Conservation (phyloP, 1,139 yeast genomes). For the Yamadazyma pseudoaaseri region DNA sequence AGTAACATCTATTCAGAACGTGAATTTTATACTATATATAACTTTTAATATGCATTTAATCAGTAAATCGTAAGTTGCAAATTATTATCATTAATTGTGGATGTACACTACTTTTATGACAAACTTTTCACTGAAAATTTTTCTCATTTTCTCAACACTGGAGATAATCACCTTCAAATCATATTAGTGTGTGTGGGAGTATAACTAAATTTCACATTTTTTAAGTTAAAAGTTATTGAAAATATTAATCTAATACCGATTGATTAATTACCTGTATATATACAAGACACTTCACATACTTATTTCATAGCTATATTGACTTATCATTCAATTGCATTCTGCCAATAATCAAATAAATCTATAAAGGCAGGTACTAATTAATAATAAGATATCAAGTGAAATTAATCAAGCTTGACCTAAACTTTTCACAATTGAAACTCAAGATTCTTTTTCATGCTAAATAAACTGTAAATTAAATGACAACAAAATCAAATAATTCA, state of each 20-base stretch:
- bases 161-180: neutral
- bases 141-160: conserved; percentile 2
- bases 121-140: conserved; percentile 5
- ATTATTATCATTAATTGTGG: neutral
- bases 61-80: neutral
- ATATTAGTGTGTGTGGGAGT: conserved; percentile 1
- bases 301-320: neutral
- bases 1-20: too few relatives aligned
- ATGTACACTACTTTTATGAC: conserved; percentile 2
- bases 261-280: neutral
- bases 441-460: conserved; percentile 6
- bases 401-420: too few relatives aligned
- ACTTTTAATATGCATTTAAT: too few relatives aligned
- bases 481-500: conserved; percentile 13
- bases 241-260: too few relatives aligned
- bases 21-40: neutral
- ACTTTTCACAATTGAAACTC: too few relatives aligned
- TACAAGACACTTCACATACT: too few relatives aligned
- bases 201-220: neutral
- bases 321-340: neutral
- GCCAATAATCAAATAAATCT: too few relatives aligned
- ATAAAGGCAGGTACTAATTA: too few relatives aligned
- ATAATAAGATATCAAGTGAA: too few relatives aligned
- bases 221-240: neutral
- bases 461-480: conserved; percentile 9